phyloP scores from a whole-genome alignment of 2,329 filamentous ascomycete genomes.

The Neospermospora avenae region DNA sequence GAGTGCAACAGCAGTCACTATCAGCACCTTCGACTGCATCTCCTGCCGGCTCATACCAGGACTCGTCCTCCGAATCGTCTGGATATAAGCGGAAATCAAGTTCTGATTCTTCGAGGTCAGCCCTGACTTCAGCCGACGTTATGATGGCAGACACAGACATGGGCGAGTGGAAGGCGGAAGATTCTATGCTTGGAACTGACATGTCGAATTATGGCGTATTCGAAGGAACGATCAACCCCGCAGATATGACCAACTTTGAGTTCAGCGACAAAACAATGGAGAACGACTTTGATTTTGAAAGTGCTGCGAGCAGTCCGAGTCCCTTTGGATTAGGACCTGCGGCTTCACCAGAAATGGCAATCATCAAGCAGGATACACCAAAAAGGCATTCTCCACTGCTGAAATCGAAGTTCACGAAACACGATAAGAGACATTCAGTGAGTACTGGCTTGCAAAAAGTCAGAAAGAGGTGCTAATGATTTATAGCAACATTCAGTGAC shows the following conservation, averaged over 20 bases:
- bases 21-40: conserved; percentile 34
- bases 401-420: conserved; percentile 30
- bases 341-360: conserved; percentile 42
- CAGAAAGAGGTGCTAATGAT: conserved; percentile 28
- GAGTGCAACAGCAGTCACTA: conserved; percentile 19
- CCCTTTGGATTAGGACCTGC: conserved; percentile 33
- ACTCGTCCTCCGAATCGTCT: conserved; percentile 52
- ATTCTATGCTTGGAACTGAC: conserved; percentile 39
- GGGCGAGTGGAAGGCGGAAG: conserved; percentile 43
- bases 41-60: conserved; percentile 41
- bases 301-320: conserved; percentile 55
- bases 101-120: conserved; percentile 45
- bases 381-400: conserved; percentile 26
- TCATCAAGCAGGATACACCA: conserved; percentile 38
- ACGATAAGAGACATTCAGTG: conserved; percentile 46
- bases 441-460: conserved; percentile 16
- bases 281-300: conserved; percentile 55
- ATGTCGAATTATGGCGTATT: conserved; percentile 39
- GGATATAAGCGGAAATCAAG: conserved; percentile 47
- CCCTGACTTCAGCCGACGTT: conserved; percentile 40
- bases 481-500: conserved; percentile 49
- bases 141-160: conserved; percentile 43
- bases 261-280: conserved; percentile 46
- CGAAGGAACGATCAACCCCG: conserved; percentile 38
- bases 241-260: conserved; percentile 35